Base-by-base conservation (phyloP, 352 stramenopile species). In the Peronospora belbahrii region DNA sequence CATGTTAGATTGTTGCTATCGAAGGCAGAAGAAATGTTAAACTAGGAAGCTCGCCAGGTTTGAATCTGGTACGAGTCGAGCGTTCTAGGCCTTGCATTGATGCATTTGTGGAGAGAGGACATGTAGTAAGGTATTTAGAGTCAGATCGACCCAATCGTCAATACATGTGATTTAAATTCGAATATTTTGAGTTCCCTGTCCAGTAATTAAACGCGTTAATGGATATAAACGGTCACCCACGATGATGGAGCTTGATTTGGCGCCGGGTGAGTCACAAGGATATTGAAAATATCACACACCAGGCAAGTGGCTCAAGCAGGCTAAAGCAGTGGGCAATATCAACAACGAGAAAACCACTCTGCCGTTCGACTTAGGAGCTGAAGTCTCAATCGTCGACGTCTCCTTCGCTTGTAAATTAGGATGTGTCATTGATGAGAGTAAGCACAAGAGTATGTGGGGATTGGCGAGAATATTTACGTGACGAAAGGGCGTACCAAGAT, bases 401-500 rank as follows among this genome's bases (percentile, higher is more conserved):
- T 19, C 53, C 40, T 52, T 62, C 52, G 45, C 52, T 51, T 45
- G 39, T 50, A 45, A 52, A 40, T 40, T 41, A 23, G 34, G 52
- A 6, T 49, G 40, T 42, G 14, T 14, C 14, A 37, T 37, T 4
- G 32, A 37, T 8, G 14, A 8, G 9, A 31, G 25, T 10, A 9
- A 31, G 25, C 2, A 10, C 27, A 32, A 32, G 27, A 32, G 1
- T 38, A 15, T 38, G 32, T 38, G 3, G n/a, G 32, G 5, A 38
- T 37, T 23, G n/a, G 32, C 4, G 14, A 23, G 1, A 22, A 38
- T 2, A 8, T 11, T 1, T 54, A 46, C 23, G 24, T 14, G 17
- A 43, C 25, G 2, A 19, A 43, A 9, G 52, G 39, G 17, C 37
- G 30, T 8, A 44, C 32, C n/a, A 24, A 6, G 14, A 48, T 56